A percentile compares a stretch with the other conserved stretches of the same genome.
These are phyloP conservation scores for Achlya hypogyna DNA, from an alignment of 352 stramenopile species.

Conservation along the genomic window DNA sequence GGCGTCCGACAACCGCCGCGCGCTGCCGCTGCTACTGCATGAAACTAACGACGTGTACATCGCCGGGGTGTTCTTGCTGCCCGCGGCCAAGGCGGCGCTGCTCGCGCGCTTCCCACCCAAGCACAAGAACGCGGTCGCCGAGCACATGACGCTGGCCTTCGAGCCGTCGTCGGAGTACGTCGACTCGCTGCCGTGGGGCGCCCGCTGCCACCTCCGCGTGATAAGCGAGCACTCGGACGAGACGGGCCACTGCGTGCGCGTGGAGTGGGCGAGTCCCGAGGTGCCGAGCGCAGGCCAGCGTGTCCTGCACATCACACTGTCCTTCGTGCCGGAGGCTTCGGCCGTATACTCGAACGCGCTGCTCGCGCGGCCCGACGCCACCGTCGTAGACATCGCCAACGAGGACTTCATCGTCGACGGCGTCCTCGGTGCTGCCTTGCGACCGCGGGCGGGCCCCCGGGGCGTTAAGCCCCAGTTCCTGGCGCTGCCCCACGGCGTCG, in stretches of 20 bases:
- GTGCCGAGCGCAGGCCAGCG: background rate
- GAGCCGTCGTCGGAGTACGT: background rate
- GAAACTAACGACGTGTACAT: background rate
- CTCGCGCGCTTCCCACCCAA: background rate
- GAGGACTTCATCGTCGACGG: background rate
- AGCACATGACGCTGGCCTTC: conserved; percentile 13
- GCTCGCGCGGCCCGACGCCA: background rate
- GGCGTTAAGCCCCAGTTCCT: background rate
- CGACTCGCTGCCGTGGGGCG: background rate
- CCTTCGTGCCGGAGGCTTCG: background rate
- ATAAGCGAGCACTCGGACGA: background rate
- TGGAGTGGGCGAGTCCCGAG: background rate
- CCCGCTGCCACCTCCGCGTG: background rate
- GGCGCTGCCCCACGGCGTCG: background rate
- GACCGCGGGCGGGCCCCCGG: background rate
- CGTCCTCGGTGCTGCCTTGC: background rate
- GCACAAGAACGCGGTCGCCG: background rate
- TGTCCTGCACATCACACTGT: conserved; percentile 1
- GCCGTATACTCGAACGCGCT: conserved; percentile 6
- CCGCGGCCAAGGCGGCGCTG: background rate
- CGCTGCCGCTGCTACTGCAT: background rate
- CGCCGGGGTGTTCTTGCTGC: background rate
- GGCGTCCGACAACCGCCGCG: background rate
- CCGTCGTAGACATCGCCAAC: background rate
- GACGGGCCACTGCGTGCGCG: background rate